phyloP scores from a whole-genome alignment of 345 rosid species.

The Moricandia arvensis region DNA sequence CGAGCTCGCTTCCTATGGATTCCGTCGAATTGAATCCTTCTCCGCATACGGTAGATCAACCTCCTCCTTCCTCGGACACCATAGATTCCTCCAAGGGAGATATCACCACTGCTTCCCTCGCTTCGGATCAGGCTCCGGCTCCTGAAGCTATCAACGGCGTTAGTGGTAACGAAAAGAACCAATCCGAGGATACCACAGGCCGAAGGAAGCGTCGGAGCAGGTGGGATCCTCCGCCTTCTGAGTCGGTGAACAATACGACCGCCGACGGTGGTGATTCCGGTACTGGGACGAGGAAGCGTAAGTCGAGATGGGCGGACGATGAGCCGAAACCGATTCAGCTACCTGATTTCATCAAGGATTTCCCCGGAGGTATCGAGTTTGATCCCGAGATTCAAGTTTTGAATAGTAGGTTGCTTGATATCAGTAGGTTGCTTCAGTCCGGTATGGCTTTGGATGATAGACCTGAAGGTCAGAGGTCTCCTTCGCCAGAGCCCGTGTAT shows the following conservation, averaged over 20 bases:
- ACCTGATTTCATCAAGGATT: constrained; percentile 90
- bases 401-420: constrained; percentile 80
- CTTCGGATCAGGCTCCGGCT: constrained; percentile 22
- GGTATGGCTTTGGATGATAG: constrained; percentile 82
- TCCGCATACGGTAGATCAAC: constrained; percentile 32
- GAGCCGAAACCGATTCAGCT: constrained; percentile 92
- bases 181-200: constrained; percentile 75
- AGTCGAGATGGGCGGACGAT: constrained; percentile 91
- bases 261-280: constrained; percentile 47
- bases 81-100: not conserved
- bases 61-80: not conserved
- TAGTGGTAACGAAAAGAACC: constrained; percentile 62
- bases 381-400: constrained; percentile 89
- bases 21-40: constrained; percentile 29
- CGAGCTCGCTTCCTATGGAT: constrained; percentile 38
- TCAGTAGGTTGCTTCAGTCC: constrained; percentile 76
- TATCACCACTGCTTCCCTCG: not conserved
- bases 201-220: constrained; percentile 77
- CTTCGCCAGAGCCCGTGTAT: constrained; percentile 93
- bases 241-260: constrained; percentile 34
- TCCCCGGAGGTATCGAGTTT: constrained; percentile 88
- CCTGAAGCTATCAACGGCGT: constrained; percentile 39
- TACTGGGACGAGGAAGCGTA: constrained; percentile 65
- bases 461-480: constrained; percentile 91
- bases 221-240: constrained; percentile 73